phyloP scores from a whole-genome alignment of 768 basidiomycete species.

The Podaxis rugospora region DNA sequence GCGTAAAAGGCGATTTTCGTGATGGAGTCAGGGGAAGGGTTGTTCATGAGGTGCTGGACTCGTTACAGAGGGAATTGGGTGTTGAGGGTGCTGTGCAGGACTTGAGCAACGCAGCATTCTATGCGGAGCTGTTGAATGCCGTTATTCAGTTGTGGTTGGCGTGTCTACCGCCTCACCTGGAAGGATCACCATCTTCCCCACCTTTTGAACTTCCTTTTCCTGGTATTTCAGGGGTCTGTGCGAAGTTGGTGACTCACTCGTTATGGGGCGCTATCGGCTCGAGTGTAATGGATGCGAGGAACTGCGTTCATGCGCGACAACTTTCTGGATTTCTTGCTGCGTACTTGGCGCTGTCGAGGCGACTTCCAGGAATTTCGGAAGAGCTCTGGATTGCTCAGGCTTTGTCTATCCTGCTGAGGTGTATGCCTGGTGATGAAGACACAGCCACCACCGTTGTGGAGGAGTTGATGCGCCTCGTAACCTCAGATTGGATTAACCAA shows the following conservation, averaged over 20 bases:
- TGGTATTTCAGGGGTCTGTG: conserved; percentile 49
- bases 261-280: conserved; percentile 41
- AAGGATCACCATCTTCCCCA: conserved; percentile 38
- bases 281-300: conserved; percentile 15
- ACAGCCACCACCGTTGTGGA: conserved; percentile 39
- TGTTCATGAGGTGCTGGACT: conserved; percentile 30
- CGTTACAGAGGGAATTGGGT: conserved; percentile 26
- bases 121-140: conserved; percentile 37
- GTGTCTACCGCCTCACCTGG: conserved; percentile 42
- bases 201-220: conserved; percentile 62
- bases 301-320: conserved; percentile 42
- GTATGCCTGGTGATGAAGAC: conserved; percentile 76
- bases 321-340: conserved; percentile 47
- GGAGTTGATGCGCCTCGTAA: conserved; percentile 33
- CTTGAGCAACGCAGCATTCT: conserved; percentile 27
- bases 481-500: conserved; percentile 34
- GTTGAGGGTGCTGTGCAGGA: conserved; percentile 11
- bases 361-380: conserved; percentile 48
- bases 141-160: conserved; percentile 63
- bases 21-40: conserved; percentile 30
- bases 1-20: conserved; percentile 38
- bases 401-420: conserved; percentile 46
- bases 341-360: conserved; percentile 57
- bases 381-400: conserved; percentile 68
- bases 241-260: conserved; percentile 42